phyloP scores from a whole-genome alignment of 768 basidiomycete species.

The Macrolepiota fuliginosa region DNA sequence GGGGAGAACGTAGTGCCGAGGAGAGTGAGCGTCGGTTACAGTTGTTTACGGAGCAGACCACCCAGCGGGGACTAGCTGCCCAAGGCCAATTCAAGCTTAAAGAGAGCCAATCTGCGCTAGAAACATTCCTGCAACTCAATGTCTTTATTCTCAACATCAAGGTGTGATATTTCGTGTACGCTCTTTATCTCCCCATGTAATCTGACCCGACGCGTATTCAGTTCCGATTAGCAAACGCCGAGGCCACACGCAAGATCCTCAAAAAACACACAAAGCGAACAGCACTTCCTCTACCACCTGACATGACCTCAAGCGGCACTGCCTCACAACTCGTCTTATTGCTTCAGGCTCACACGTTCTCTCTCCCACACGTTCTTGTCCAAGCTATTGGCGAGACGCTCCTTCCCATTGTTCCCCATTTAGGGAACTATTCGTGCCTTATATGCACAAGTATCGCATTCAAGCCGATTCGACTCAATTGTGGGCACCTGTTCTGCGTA shows the following conservation, averaged over 20 bases:
- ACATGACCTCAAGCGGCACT: conserved; percentile 7
- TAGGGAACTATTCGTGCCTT: conserved; percentile 84
- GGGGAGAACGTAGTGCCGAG: conserved; percentile 68
- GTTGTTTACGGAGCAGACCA: conserved; percentile 59
- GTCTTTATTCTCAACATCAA: conserved; percentile 76
- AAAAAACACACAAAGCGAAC: conserved; percentile 95
- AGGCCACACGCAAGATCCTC: conserved; percentile 89
- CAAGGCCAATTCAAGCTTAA: conserved; percentile 52
- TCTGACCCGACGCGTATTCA: too few relatives aligned
- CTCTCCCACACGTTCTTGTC: conserved; percentile 50
- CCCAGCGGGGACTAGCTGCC: conserved; percentile 53
- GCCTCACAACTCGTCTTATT: conserved; percentile 16
- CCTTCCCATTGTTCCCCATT: conserved; percentile 73
- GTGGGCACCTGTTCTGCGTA: conserved; percentile 81
- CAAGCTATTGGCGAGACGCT: conserved; percentile 82
- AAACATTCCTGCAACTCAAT: conserved; percentile 75
- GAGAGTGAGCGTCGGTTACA: conserved; percentile 68
- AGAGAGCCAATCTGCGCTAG: conserved; percentile 57
- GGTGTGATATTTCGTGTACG: conserved; percentile 37
- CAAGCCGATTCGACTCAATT: conserved; percentile 82
- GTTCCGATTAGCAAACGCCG: conserved; percentile 83
- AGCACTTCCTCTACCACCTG: conserved; percentile 58
- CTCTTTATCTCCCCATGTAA: too few relatives aligned
- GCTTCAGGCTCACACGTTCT: conserved; percentile 15
- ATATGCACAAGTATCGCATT: conserved; percentile 92